Evolutionary conservation across 163 green algal genomes (phyloP), one percentile per base, ranked within the genome.

Genomic region (Picocystis sp.): DNA sequence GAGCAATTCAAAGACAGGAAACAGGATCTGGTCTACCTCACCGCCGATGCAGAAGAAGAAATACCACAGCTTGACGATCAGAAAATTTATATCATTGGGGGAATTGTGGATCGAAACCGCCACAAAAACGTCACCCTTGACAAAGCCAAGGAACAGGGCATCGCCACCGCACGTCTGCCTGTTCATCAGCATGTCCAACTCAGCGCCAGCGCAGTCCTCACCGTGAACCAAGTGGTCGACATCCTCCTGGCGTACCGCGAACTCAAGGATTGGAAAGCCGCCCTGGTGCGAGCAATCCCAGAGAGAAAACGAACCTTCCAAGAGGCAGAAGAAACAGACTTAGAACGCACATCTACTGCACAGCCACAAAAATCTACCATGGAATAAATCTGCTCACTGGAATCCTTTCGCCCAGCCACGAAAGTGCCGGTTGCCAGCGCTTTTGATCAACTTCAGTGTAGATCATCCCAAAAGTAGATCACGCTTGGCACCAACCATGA

Each of bases 81-180:
- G 22, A 75, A 83, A 48, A 45, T 76, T 13, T 93, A 92, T 63
- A 80, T 94, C 56, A 77, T 94, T 12, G 84, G 84, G 0, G 84
- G 84, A 29, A 75, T 94, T 6, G 83, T 94, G 12, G 84, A 94
- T 71, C 64, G 80, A n/a, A 94, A 94, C 67, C 63, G 76, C 34
- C 66, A 87, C 72, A 92, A 91, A 53, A 47, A 53, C 3, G 38
- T 69, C 12, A 76, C 61, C 5, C 21, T 63, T 9, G 29, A 72
- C 14, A 74, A 74, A 43, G 70, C 70, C 12, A 48, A 65, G 17
- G 53, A 38, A 50, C 63, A 72, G 38, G 62, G 62, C 3, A 71
- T 78, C 3, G 43, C 54, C 12, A 87, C 78, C 9, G 83, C 80
- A n/a, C 62, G 70, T 45, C 69, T 94, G 54, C 84, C 84, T 1